Percentiles rank a stretch among this genome's conserved stretches.
These are phyloP conservation scores for Rhynchospora tenuis DNA, from an alignment of 176 grass and related monocot genomes.

Conservation along the genomic window DNA sequence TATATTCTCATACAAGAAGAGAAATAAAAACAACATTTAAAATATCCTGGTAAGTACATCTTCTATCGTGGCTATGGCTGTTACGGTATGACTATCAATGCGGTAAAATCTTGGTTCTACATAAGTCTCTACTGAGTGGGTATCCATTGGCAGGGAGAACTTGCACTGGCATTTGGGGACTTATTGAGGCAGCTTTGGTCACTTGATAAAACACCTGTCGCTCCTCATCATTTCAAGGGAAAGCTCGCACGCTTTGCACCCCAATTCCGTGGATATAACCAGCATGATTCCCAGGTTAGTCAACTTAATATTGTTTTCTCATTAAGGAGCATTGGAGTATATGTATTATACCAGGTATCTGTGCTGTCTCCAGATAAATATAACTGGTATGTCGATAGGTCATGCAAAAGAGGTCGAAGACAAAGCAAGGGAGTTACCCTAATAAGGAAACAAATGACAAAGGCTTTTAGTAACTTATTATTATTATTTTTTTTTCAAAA, in stretches of 20 bases:
- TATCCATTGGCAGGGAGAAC: constrained; percentile 56
- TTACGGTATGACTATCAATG: background rate
- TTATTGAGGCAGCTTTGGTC: constrained; percentile 83
- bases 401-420: background rate
- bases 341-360: background rate
- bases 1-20: background rate
- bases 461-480: background rate
- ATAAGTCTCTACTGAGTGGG: background rate
- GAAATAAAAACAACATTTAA: background rate
- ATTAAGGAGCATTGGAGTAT: background rate
- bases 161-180: constrained; percentile 88
- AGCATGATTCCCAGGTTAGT: constrained; percentile 95
- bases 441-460: background rate
- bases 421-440: background rate
- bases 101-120: background rate
- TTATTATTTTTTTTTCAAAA: no score
- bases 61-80: background rate
- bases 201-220: constrained; percentile 58
- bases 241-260: constrained; percentile 82
- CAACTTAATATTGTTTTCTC: background rate
- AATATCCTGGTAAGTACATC: background rate
- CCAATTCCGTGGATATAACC: constrained; percentile 90
- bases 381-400: background rate
- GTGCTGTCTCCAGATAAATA: background rate
- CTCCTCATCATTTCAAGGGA: constrained; percentile 66